A percentile compares a stretch with the other conserved stretches of the same genome.
Conservation (phyloP, 257 asterid species). For the Gentiana dahurica region DNA sequence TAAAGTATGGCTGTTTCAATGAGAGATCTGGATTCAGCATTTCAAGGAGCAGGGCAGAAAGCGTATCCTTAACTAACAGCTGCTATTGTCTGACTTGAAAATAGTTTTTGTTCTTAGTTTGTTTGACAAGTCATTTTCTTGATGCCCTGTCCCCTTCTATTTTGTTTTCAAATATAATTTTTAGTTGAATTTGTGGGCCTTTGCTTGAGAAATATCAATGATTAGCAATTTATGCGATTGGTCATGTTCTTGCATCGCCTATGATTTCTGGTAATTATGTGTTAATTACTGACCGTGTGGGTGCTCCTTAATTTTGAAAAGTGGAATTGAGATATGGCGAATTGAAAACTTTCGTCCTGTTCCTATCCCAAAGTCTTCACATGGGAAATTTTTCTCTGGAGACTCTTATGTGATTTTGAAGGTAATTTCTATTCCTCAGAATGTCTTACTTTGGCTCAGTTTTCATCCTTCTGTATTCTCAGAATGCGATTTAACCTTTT, state of each 20-base stretch:
- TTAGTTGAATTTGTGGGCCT: no score
- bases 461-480: neutral
- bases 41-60: conserved; percentile 94
- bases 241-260: conserved; percentile 2
- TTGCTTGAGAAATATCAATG: neutral
- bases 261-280: conserved; percentile 14
- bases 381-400: conserved; percentile 77
- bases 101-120: no score
- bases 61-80: conserved; percentile 59
- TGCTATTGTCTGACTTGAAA: neutral
- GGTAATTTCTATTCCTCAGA: conserved; percentile 28
- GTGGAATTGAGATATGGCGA: conserved; percentile 94
- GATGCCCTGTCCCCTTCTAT: no score
- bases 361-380: conserved; percentile 52
- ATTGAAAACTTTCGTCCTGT: conserved; percentile 75
- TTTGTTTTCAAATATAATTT: no score
- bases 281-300: conserved; percentile 2
- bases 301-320: conserved; percentile 51
- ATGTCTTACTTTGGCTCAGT: neutral
- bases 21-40: conserved; percentile 88
- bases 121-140: no score
- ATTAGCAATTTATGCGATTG: conserved; percentile 1
- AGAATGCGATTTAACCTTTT: neutral
- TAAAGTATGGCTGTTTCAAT: conserved; percentile 76
- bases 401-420: conserved; percentile 79